Evolutionary conservation across 768 basidiomycete species (phyloP).

Genomic region (Xerocomellus dryophilus): DNA sequence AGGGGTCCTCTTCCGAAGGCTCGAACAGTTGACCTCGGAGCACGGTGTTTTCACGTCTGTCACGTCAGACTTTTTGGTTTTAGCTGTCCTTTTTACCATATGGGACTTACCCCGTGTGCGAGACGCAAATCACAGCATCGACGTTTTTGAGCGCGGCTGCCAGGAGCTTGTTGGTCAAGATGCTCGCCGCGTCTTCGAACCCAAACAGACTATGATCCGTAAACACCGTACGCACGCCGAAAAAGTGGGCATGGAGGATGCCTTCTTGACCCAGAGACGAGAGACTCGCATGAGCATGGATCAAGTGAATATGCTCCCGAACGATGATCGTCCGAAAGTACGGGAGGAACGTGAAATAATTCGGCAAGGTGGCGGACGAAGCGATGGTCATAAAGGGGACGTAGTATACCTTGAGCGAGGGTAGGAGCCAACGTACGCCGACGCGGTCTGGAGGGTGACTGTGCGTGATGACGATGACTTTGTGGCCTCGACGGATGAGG

Average conservation of each 20-base stretch:
- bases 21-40: constrained; percentile 79
- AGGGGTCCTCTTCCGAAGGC: constrained; percentile 40
- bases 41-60: constrained; percentile 95
- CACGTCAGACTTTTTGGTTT: not conserved
- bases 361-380: constrained; percentile 90
- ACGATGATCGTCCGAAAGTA: constrained; percentile 87
- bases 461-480: constrained; percentile 94
- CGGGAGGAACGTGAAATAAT: constrained; percentile 90
- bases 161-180: constrained; percentile 94
- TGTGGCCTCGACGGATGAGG: constrained; percentile 80
- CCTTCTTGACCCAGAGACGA: constrained; percentile 91
- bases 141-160: constrained; percentile 84
- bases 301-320: constrained; percentile 79
- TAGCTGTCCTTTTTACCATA: not conserved
- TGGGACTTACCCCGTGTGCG: constrained; percentile 80
- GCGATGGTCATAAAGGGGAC: constrained; percentile 87
- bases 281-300: constrained; percentile 91
- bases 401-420: constrained; percentile 90
- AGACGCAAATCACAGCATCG: constrained; percentile 94
- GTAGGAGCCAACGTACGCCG: constrained; percentile 86
- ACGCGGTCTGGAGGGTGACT: constrained; percentile 81
- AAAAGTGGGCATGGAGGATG: constrained; percentile 81
- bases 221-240: constrained; percentile 88
- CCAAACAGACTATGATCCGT: constrained; percentile 97
- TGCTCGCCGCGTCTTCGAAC: constrained; percentile 95